Evolutionary conservation across 2,329 filamentous ascomycete species (phyloP), one percentile per base, ranked within the genome.

Genomic region (Xylaria sp.): DNA sequence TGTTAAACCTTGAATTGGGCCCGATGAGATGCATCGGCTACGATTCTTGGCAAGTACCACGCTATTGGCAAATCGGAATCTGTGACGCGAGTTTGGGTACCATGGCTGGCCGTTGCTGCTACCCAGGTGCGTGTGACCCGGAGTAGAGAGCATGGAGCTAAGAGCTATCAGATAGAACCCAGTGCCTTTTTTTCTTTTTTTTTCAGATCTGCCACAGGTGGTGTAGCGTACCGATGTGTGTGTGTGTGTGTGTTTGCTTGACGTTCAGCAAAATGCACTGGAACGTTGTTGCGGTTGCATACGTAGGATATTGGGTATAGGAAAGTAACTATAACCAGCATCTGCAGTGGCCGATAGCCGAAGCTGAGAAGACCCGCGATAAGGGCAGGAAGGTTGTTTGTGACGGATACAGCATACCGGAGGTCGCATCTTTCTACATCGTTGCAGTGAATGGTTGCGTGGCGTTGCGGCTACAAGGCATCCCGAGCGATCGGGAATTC

Each of bases 71-170:
- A 56, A 45, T 45, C 41, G 63, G 55, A 60, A 63, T 58, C 39
- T 69, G 59, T 66, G 60, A 65, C 62, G 63, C 59, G 62, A 43
- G 30, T 63, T 66, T 63, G 59, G 63, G 66, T 63, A 66, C 56
- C 61, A 67, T 48, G 60, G 23, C 45, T 64, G n/a, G 30, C 30
- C 28, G 25, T 32, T 45, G 36, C 36, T 57, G 23, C 53, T 57
- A 34, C 48, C 28, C 48, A 34, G 48, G 50, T 34, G 15, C 28
- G 28, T 30, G 20, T 43, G 55, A 58, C 34, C 55, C 7, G n/a
- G 25, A 39, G 15, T 5, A 53, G 32, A 20, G 15, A 56, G 36
- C 15, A 15, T 2, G n/a, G 50, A 20, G 46, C 23, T 8, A 28
- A 28, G 9, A 50, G 46, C 46, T 7, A 48, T 48, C 20, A 28